phyloP scores from a whole-genome alignment of 1,139 yeast species.

The Saccharomyces hybrid region DNA sequence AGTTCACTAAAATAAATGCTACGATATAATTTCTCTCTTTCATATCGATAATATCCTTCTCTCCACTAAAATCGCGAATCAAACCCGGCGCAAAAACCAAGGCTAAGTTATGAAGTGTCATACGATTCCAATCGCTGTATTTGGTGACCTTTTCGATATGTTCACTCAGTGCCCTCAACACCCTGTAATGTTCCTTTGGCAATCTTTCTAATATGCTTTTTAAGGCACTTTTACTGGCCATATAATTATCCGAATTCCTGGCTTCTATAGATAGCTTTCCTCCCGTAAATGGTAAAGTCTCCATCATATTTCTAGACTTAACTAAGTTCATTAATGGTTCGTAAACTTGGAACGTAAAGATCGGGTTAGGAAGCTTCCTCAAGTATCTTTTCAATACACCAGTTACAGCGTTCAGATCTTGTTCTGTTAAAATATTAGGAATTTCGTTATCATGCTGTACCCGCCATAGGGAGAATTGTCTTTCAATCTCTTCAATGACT shows the following conservation, averaged over 20 bases:
- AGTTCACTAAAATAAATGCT: slow-evolving; percentile 60
- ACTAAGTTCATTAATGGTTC: slow-evolving; percentile 53
- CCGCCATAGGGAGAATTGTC: slow-evolving; percentile 23
- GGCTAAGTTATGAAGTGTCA: slow-evolving; percentile 76
- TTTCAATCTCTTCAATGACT: slow-evolving; percentile 30
- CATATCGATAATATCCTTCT: slow-evolving; percentile 81
- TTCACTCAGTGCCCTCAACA: slow-evolving; percentile 48
- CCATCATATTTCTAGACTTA: slow-evolving; percentile 32
- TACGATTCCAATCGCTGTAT: slow-evolving; percentile 49
- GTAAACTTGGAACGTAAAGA: slow-evolving; percentile 64
- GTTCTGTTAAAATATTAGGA: slow-evolving; percentile 30
- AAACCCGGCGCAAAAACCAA: slow-evolving; percentile 95
- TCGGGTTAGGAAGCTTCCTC: slow-evolving; percentile 76
- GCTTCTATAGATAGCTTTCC: not conserved
- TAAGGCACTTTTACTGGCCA: slow-evolving; percentile 30
- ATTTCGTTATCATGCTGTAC: not conserved
- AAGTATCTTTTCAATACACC: slow-evolving; percentile 81
- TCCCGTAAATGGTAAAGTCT: not conserved
- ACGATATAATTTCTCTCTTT: slow-evolving; percentile 72
- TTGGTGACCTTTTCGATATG: slow-evolving; percentile 57
- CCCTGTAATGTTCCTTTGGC: slow-evolving; percentile 61
- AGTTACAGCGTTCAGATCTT: slow-evolving; percentile 81
- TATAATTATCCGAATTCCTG: slow-evolving; percentile 8
- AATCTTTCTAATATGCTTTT: slow-evolving; percentile 37
- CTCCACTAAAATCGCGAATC: slow-evolving; percentile 73